Conservation (phyloP, 2,329 filamentous ascomycete genomes). For the Penicillium polonicum region DNA sequence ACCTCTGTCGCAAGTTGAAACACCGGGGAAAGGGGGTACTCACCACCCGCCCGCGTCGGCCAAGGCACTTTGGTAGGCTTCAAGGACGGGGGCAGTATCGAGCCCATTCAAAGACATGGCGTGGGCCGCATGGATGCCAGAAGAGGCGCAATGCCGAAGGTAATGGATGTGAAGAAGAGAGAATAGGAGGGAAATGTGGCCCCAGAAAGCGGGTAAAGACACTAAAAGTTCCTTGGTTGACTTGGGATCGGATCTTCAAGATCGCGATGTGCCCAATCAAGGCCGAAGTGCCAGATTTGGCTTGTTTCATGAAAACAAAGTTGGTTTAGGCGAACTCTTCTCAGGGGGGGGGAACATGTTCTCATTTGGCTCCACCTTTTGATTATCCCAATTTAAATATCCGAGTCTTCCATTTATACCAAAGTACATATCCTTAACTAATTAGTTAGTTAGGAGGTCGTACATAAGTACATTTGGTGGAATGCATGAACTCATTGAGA, state of each 20-base stretch:
- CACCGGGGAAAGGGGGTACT: conserved; percentile 39
- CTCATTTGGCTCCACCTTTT: conserved; percentile 24
- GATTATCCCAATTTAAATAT: conserved; percentile 24
- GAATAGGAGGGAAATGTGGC: conserved; percentile 15
- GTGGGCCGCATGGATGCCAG: conserved; percentile 36
- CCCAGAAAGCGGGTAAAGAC: conserved; percentile 8
- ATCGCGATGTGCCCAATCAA: conserved; percentile 10
- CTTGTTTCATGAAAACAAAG: background rate
- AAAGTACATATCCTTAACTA: too few relatives aligned
- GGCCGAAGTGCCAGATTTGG: background rate
- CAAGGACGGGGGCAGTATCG: conserved; percentile 74
- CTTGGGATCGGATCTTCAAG: conserved; percentile 8
- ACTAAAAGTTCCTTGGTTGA: background rate
- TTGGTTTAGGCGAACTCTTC: conserved; percentile 8
- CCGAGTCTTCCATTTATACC: background rate
- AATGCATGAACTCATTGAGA: background rate
- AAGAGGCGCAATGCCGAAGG: conserved; percentile 6
- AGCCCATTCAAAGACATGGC: conserved; percentile 94
- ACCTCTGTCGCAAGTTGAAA: background rate
- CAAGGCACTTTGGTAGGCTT: conserved; percentile 77
- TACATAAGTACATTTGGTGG: background rate
- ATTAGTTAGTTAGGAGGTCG: too few relatives aligned
- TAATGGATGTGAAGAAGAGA: conserved; percentile 3
- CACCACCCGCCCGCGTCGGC: conserved; percentile 93
- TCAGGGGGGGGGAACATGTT: conserved; percentile 23